Base-by-base conservation (phyloP, 345 rosid species). In the Syzygium aromaticum region DNA sequence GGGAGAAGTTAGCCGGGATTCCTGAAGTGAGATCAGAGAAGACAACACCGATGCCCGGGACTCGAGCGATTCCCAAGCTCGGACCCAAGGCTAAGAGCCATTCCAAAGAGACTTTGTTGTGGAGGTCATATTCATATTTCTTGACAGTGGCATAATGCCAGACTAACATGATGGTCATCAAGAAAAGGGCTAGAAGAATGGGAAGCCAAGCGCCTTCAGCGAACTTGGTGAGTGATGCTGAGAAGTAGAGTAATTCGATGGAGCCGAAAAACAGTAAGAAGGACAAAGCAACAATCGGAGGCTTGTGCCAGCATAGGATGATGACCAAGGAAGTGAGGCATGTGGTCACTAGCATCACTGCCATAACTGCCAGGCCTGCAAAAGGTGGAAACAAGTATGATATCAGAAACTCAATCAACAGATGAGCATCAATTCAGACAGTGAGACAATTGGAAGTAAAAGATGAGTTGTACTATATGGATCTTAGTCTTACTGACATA, bases 1-100 rank as follows among this genome's bases (percentile, higher is more conserved):
- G 93, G 6, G 93, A 90, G 90, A 92, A 92, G 88, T 89, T 92
- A 14, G 93, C 93, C 10, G 94, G 94, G 61, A 92, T 89, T 64
- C 94, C 94, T 2, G 89, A 83, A 19, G 86, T 64, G 8, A 88
- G 86, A 22, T 88, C 88, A 17, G 88, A 84, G 86, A 59, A 84
- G 38, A 88, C 73, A 21, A 88, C 19, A 8, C 90, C 90, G 3
- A 88, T 88, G 11, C 90, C 90, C 0, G 86, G 90, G 54, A 88
- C 90, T 40, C 90, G 64, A 30, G 77, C 77, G 6, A 86, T 86
- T n/a, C 90, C 90, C 27, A 88, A 84, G 83, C 84, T 83, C 15
- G 90, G 90, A 54, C 88, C 88, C 52, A 88, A 40, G 28, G 84
- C 86, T 30, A 88, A 78, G 86, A 88, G 90, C 86, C 90, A 86